Base-by-base conservation (phyloP, 2,329 filamentous ascomycete species). In the Aspergillus sp. region DNA sequence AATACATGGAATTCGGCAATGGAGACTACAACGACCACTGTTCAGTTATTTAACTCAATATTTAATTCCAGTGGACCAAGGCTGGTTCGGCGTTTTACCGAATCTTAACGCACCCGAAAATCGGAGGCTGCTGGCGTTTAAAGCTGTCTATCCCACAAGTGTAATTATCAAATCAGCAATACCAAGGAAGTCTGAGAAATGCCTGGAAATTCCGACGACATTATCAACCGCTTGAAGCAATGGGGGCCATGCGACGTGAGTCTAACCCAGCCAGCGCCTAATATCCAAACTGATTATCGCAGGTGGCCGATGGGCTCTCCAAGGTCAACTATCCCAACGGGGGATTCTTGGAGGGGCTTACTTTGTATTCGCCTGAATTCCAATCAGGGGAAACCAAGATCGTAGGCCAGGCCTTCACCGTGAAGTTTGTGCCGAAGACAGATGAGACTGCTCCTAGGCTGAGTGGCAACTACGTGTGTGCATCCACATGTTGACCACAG, bases 351-450 rank as follows among this genome's bases (percentile, higher is more conserved):
- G 75, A 79, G 2, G 81, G 81, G 12, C 70, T 85, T 48, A 80
- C 78, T 24, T 80, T 85, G 76, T 84, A 77, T 75, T 84, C 82
- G 3, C 82, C 82, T 1, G 69, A 76, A 50, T 77, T 78, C 40
- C 81, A 83, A 70, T 75, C 75, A 19, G 81, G 81, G 5, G 61
- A 71, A 11, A 81, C 81, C 41, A 83, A 82, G 68, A 80, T 85
- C 55, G 73, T 82, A 19, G 83, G 83, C 4, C 81, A 79, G 11
- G 83, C 81, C 5, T 83, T 82, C 61, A 84, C 81, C 0, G 82
- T 85, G 51, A 74, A 79, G 61, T 84, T 83, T 61, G 80, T 77
- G 13, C 73, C 74, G 46, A 44, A 42, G 24, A 45, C 19, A 13
- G 73, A 75, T 47, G 79, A 82, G 59, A 13, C 51, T 8, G 51